phyloP scores from a whole-genome alignment of 352 stramenopile species.

The Phytophthora agathidicida region DNA sequence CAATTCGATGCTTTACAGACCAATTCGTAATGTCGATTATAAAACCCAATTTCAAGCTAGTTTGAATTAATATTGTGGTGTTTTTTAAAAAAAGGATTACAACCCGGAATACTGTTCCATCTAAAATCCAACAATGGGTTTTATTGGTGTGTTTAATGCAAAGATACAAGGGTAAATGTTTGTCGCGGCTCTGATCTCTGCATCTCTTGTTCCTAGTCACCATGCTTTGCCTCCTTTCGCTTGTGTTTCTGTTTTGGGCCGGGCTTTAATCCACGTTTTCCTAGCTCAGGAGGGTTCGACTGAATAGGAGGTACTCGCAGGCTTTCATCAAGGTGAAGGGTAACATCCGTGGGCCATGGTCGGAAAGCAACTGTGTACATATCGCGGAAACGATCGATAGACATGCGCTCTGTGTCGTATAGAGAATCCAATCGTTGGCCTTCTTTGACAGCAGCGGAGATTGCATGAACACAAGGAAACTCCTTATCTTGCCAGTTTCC shows the following conservation, averaged over 20 bases:
- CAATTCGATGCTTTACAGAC: no score
- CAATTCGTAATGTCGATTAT: no score
- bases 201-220: no score
- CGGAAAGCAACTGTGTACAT: slow-evolving; percentile 9
- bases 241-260: slow-evolving; percentile 8
- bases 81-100: no score
- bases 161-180: no score
- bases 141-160: no score
- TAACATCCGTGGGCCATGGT: slow-evolving; percentile 2
- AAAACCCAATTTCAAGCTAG: no score
- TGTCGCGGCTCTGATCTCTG: no score
- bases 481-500: slow-evolving; percentile 9
- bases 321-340: not conserved
- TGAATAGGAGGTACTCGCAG: not conserved
- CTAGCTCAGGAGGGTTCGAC: no score
- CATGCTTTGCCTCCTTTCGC: not conserved
- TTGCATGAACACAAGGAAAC: slow-evolving; percentile 16
- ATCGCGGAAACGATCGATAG: slow-evolving; percentile 5
- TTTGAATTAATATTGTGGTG: no score
- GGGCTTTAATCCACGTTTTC: slow-evolving; percentile 2
- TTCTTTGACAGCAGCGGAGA: slow-evolving; percentile 4
- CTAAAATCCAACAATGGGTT: no score
- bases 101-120: no score
- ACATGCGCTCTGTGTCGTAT: slow-evolving; percentile 5
- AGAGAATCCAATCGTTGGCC: not conserved